Evolutionary conservation across 192 early-diverging fungal species (phyloP).

Genomic region (Cladochytrium replicatum): DNA sequence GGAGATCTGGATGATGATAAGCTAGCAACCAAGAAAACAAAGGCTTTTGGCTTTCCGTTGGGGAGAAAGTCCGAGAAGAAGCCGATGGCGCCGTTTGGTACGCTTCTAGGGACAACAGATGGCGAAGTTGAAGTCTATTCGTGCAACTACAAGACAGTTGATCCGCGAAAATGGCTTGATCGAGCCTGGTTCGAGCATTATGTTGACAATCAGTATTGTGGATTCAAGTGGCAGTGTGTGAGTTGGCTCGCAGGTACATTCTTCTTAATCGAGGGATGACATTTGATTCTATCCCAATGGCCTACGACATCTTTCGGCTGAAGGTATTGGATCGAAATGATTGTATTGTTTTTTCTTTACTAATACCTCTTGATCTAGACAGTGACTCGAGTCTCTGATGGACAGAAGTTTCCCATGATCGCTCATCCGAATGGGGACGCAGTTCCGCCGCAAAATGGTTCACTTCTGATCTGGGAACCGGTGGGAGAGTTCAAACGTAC

Average conservation of each 20-base stretch:
- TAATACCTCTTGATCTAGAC: too few species aligned
- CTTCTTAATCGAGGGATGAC: not conserved
- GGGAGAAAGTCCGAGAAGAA: too few species aligned
- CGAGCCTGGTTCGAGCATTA: not conserved
- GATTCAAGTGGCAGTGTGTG: conserved; percentile 1
- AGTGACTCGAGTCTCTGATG: not conserved
- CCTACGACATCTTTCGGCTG: not conserved
- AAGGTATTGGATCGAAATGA: too few species aligned
- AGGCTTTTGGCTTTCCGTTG: too few species aligned
- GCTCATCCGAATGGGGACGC: not conserved
- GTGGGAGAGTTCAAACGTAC: not conserved
- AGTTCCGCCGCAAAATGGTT: not conserved
- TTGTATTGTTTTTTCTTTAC: too few species aligned
- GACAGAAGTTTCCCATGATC: not conserved
- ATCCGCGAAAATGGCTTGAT: not conserved
- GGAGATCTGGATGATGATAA: too few species aligned
- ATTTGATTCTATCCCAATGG: not conserved
- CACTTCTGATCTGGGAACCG: not conserved
- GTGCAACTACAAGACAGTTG: not conserved
- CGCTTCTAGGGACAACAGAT: not conserved
- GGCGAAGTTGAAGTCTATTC: not conserved
- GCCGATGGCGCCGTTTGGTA: not conserved
- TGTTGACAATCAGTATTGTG: not conserved
- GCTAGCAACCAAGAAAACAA: too few species aligned
- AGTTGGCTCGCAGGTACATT: not conserved